Percentiles rank a stretch among this genome's conserved stretches.
Conservation (phyloP, 257 asterid genomes). For the Orobanche coerulescens region DNA sequence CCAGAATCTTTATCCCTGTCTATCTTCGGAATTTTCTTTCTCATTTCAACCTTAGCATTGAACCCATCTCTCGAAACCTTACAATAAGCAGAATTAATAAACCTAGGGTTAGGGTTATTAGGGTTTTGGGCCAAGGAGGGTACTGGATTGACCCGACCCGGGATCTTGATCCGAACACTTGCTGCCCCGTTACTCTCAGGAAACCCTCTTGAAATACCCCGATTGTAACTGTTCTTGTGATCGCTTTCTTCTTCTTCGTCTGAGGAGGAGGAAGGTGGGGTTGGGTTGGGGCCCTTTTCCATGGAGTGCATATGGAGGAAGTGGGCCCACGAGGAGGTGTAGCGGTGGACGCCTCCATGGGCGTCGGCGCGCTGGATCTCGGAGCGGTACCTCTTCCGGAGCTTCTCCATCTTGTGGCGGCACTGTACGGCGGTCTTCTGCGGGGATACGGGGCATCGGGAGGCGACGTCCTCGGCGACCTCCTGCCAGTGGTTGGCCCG, state of each 20-base stretch:
- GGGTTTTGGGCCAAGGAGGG: conserved; percentile 32
- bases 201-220: conserved; percentile 26
- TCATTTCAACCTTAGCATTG: conserved; percentile 30
- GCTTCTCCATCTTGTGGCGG: conserved; percentile 99
- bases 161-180: conserved; percentile 72
- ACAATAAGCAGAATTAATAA: conserved; percentile 27
- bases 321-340: conserved; percentile 83
- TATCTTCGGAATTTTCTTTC: conserved; percentile 30
- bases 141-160: conserved; percentile 38
- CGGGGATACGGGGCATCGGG: conserved; percentile 40
- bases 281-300: conserved; percentile 72
- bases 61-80: conserved; percentile 37
- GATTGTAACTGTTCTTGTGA: conserved; percentile 26
- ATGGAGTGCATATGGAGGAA: conserved; percentile 75
- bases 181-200: conserved; percentile 42
- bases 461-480: conserved; percentile 79
- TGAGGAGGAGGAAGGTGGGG: conserved; percentile 42
- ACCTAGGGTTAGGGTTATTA: conserved; percentile 33
- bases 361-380: conserved; percentile 91
- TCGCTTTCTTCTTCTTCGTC: conserved; percentile 47
- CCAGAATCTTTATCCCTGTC: conserved; percentile 24
- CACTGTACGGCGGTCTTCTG: conserved; percentile 90
- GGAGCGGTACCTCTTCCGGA: conserved; percentile 77
- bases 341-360: conserved; percentile 55
- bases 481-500: conserved; percentile 94